Conservation (phyloP, 352 stramenopile species). For the Pseudoperonospora humuli region DNA sequence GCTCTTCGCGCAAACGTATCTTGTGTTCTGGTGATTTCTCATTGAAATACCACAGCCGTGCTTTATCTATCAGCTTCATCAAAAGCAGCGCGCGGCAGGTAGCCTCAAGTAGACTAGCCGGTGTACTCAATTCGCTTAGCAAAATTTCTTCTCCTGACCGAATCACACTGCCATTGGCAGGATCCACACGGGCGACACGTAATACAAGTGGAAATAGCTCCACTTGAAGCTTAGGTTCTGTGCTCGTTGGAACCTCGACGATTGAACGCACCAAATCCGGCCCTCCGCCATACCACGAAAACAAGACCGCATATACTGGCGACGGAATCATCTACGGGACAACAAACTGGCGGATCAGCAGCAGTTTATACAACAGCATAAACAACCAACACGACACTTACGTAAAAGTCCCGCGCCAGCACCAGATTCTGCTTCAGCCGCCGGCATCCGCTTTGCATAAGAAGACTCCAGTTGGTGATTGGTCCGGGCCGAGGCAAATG, state of each 20-base stretch:
- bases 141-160: constrained; percentile 76
- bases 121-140: constrained; percentile 54
- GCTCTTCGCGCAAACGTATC: constrained; percentile 42
- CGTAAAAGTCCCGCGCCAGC: constrained; percentile 67
- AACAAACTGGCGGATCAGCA: neutral
- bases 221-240: constrained; percentile 34
- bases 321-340: constrained; percentile 61
- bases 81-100: constrained; percentile 67
- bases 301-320: constrained; percentile 53
- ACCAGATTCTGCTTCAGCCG: constrained; percentile 69
- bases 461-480: constrained; percentile 73
- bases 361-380: neutral
- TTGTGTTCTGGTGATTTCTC: constrained; percentile 62
- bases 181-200: constrained; percentile 65
- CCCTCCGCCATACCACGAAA: constrained; percentile 73
- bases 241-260: constrained; percentile 29
- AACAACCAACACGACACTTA: constrained; percentile 23
- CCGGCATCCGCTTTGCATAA: constrained; percentile 66
- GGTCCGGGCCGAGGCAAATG: constrained; percentile 41
- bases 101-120: constrained; percentile 52
- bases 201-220: constrained; percentile 79
- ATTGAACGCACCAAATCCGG: constrained; percentile 55
- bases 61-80: constrained; percentile 61
- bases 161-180: constrained; percentile 55
- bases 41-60: constrained; percentile 79